Base-by-base conservation (phyloP, 148 eudicot species). In the Drosera capensis region DNA sequence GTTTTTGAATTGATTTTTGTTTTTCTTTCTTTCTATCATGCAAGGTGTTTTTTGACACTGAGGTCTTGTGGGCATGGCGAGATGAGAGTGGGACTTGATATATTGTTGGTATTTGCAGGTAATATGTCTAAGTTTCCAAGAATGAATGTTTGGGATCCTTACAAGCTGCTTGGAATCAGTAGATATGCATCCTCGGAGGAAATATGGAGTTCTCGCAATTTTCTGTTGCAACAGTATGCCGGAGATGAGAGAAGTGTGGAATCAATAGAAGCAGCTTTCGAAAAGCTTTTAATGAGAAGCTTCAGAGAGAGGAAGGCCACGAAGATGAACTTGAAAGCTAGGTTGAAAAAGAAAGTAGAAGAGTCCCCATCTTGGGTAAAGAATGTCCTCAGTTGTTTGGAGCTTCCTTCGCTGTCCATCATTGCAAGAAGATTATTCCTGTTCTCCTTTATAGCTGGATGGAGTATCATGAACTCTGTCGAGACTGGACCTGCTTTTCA, bases 401-500 rank as follows among this genome's bases (percentile, higher is more conserved):
- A 88, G 73, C 56, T 78, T 67, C 97, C 97, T 34, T 72, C 82
- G 29, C 55, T 62, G 14, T 79, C 80, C 21, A 80, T 88, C 35
- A 71, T 83, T 46, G 56, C 80, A 13, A 68, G 97, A 73, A 71
- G 97, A 68, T 58, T 83, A 54, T 88, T 88, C 68, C 71, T 90
- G 28, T 90, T 90, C 49, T 53, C 72, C 9, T 74, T 90, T 53
- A 75, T 90, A 78, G 97, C 92, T 47, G 68, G 75, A 52, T 90
- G 97, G 97, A 90, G 97, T 71, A 70, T 90, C 19, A 68, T 83
- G 71, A 90, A 82, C 40, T 78, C 95, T 36, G 85, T 95, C 31
- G 93, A 90, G 64, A 71, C 72, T 47, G 97, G 97, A 25, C 97
- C 97, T 52, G 97, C 97, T 62, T 88, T 88, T 50, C 97, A 84